Percentiles rank a stretch among this genome's conserved stretches.
Conservation (phyloP, 768 basidiomycete species). For the Termitomyces sp. region DNA sequence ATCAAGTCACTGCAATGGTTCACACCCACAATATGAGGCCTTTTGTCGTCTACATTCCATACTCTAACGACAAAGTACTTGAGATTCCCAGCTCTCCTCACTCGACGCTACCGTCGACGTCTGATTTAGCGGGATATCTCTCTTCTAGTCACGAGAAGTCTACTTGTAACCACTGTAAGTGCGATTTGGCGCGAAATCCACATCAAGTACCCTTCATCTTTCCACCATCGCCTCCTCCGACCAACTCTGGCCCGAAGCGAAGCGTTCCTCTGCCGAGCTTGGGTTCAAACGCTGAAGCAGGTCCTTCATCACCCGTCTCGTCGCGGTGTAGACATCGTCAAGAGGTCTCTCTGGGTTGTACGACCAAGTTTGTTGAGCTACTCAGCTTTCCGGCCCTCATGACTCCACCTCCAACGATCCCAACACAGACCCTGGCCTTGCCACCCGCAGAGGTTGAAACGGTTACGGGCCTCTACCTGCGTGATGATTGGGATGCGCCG, state of each 20-base stretch:
- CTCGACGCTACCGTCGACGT: not conserved
- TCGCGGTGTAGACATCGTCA: slow-evolving; percentile 22
- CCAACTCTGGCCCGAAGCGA: slow-evolving; percentile 20
- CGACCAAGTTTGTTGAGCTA: slow-evolving; percentile 14
- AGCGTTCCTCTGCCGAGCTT: slow-evolving; percentile 19
- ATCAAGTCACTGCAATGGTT: slow-evolving; percentile 10
- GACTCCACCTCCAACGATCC: slow-evolving; percentile 39
- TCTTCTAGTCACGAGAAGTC: slow-evolving; percentile 3
- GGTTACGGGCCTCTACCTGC: slow-evolving; percentile 15
- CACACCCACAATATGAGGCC: slow-evolving; percentile 7
- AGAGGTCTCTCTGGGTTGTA: slow-evolving; percentile 22
- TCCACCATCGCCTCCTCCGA: slow-evolving; percentile 21
- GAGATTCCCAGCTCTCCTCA: not conserved
- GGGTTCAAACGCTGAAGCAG: not conserved
- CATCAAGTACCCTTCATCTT: not conserved
- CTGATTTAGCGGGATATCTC: slow-evolving; percentile 10
- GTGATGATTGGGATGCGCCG: slow-evolving; percentile 9
- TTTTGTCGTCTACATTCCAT: not conserved
- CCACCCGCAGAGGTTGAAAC: slow-evolving; percentile 19
- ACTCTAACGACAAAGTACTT: slow-evolving; percentile 4
- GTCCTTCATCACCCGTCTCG: not conserved
- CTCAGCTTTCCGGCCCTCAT: slow-evolving; percentile 21
- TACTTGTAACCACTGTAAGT: not conserved
- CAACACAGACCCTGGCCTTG: slow-evolving; percentile 26
- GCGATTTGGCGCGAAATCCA: not conserved